These are phyloP conservation scores for Cyclotella baltica DNA, from an alignment of 108 stramenopile genomes.

Conservation along the genomic window DNA sequence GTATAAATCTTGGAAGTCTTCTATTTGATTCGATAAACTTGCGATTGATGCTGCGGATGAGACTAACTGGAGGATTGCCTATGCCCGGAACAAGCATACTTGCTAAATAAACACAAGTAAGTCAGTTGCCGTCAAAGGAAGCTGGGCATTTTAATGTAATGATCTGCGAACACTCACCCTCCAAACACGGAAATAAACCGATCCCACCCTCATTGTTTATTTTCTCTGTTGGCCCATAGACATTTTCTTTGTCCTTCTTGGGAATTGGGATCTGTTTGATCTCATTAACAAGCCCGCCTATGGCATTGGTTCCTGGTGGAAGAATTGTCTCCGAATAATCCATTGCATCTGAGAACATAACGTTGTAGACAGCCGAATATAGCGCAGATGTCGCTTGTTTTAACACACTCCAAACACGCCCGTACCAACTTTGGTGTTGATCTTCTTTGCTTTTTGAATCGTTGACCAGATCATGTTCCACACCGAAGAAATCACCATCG, in stretches of 20 bases:
- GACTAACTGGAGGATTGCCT: conserved; percentile 51
- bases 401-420: conserved; percentile 27
- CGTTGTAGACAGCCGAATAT: conserved; percentile 21
- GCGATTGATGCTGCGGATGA: conserved; percentile 50
- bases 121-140: not conserved
- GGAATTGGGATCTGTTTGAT: conserved; percentile 3
- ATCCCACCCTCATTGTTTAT: conserved; percentile 42
- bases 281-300: conserved; percentile 42
- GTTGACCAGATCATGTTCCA: conserved; percentile 7
- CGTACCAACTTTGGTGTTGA: conserved; percentile 26
- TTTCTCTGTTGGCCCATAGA: conserved; percentile 45
- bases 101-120: not conserved
- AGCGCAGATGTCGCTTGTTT: conserved; percentile 25
- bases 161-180: conserved; percentile 10
- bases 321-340: conserved; percentile 8
- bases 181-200: conserved; percentile 58
- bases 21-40: conserved; percentile 26
- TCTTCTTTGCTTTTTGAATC: not conserved
- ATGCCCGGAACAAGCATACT: conserved; percentile 60
- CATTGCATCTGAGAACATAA: conserved; percentile 18
- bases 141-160: not conserved
- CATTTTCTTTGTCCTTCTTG: conserved; percentile 10
- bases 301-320: conserved; percentile 49
- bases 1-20: conserved; percentile 36
- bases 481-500: conserved; percentile 58